Percentiles rank a stretch among this genome's conserved stretches.
Evolutionary conservation across 257 asterid species (phyloP).

Genomic region (Vinca minor): DNA sequence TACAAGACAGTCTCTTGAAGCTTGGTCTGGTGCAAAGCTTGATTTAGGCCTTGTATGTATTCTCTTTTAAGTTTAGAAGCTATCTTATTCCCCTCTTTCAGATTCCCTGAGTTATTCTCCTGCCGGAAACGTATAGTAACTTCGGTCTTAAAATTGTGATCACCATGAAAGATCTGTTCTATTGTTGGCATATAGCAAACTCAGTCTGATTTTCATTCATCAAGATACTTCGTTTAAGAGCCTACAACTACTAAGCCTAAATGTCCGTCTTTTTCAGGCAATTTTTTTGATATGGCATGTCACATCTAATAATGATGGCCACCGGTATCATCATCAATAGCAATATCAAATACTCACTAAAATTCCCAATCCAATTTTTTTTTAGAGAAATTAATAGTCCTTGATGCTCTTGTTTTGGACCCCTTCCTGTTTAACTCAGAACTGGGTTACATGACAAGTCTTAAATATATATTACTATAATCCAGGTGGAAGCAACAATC

Average conservation of each 20-base stretch:
- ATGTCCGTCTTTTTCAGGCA: background rate
- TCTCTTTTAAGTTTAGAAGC: background rate
- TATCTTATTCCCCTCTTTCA: conserved; percentile 1
- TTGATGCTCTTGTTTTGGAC: conserved; percentile 1
- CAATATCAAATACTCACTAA: background rate
- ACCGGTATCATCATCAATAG: background rate
- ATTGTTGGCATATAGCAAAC: background rate
- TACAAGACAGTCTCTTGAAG: conserved; percentile 81
- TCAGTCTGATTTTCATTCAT: no score
- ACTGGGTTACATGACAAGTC: background rate
- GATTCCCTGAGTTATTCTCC: background rate
- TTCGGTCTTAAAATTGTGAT: background rate
- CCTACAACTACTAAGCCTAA: background rate
- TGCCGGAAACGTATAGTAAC: background rate
- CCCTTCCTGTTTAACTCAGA: background rate
- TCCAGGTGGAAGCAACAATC: conserved; percentile 77
- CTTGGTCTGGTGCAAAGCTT: conserved; percentile 84
- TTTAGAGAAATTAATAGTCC: background rate
- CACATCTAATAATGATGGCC: background rate
- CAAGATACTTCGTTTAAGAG: background rate
- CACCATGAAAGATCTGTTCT: background rate
- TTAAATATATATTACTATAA: conserved; percentile 4
- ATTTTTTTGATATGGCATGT: background rate
- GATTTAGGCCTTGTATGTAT: conserved; percentile 88
- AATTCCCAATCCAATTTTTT: background rate